Evolutionary conservation across 2,329 filamentous ascomycete species (phyloP).

Genomic region (Botrytis squamosa): DNA sequence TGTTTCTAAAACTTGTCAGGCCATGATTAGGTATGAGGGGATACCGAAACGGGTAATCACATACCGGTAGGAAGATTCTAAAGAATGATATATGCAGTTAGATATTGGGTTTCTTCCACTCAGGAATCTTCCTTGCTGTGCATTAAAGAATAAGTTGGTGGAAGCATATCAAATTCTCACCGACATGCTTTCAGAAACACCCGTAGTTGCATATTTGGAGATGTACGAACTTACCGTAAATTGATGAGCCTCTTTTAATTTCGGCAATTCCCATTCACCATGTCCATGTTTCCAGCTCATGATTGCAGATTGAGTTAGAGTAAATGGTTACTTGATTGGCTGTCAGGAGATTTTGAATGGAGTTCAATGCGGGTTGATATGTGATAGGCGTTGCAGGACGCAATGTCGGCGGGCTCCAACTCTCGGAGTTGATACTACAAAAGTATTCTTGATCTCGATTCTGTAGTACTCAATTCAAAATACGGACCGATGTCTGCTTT

Average conservation of each 20-base stretch:
- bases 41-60: not conserved
- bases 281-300: slow-evolving; percentile 26
- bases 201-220: not conserved
- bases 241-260: slow-evolving; percentile 32
- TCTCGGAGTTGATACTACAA: not conserved
- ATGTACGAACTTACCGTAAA: slow-evolving; percentile 30
- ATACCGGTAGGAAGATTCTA: slow-evolving; percentile 15
- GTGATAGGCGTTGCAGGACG: slow-evolving; percentile 5
- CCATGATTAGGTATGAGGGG: not conserved
- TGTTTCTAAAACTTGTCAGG: slow-evolving; percentile 14
- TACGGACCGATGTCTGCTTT: not conserved
- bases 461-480: not conserved
- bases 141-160: not conserved
- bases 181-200: slow-evolving; percentile 1
- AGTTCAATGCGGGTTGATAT: not conserved
- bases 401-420: not conserved
- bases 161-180: not conserved
- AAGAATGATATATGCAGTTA: slow-evolving; percentile 4
- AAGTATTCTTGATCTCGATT: not conserved
- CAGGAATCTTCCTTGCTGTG: not conserved
- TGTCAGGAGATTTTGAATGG: not conserved
- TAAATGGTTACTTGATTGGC: not conserved
- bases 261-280: slow-evolving; percentile 37
- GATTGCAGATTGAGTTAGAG: not conserved
- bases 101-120: not conserved